phyloP scores from a whole-genome alignment of 1,284 basidiomycete genomes.

The Chalciporus sp. region DNA sequence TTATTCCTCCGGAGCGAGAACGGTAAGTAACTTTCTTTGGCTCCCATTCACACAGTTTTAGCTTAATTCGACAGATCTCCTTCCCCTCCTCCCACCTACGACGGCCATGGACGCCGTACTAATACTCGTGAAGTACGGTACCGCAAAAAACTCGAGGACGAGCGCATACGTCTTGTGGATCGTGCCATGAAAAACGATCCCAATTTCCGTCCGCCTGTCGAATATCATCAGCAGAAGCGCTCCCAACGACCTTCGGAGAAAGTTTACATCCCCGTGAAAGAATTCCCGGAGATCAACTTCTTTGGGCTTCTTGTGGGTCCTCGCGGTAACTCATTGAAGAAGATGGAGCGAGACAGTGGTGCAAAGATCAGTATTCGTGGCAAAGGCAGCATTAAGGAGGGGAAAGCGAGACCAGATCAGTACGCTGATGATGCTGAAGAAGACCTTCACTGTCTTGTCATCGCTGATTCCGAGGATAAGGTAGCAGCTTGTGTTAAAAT shows the following conservation, averaged over 20 bases:
- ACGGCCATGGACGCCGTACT: conserved; percentile 93
- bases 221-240: conserved; percentile 93
- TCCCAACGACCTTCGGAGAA: conserved; percentile 93
- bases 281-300: conserved; percentile 99
- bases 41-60: conserved; percentile 12
- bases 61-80: conserved; percentile 67
- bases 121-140: conserved; percentile 99
- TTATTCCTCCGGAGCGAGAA: conserved; percentile 94
- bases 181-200: conserved; percentile 97
- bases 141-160: conserved; percentile 96
- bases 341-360: conserved; percentile 98
- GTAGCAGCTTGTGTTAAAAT: conserved; percentile 89
- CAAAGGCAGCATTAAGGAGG: conserved; percentile 98
- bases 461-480: conserved; percentile 91
- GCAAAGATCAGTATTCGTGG: conserved; percentile 99
- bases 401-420: conserved; percentile 92
- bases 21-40: conserved; percentile 48
- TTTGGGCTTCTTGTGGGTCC: conserved; percentile 98
- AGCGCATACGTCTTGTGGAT: conserved; percentile 92
- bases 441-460: conserved; percentile 97
- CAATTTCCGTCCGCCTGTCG: conserved; percentile 93
- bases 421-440: conserved; percentile 97
- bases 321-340: conserved; percentile 98
- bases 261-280: conserved; percentile 99
- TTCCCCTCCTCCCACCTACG: conserved; percentile 97